Percentiles rank a stretch among this genome's conserved stretches.
phyloP scores from a whole-genome alignment of 305 asterid genomes.

The Plantago coronopus region DNA sequence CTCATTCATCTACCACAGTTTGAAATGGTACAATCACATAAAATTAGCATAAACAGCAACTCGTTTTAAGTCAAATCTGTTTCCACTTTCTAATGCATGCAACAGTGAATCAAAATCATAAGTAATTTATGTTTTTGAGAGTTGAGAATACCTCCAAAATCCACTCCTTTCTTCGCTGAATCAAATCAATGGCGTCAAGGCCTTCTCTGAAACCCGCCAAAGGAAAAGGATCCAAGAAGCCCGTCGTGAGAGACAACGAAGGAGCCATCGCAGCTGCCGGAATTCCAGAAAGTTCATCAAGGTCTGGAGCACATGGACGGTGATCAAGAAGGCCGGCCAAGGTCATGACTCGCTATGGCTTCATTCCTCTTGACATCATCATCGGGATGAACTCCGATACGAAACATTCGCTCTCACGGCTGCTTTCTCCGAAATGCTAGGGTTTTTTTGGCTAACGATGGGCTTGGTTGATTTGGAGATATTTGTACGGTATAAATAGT shows the following conservation, averaged over 20 bases:
- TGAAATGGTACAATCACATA: no score
- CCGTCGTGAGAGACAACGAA: constrained; percentile 56
- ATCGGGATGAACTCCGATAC: constrained; percentile 93
- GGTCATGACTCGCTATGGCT: constrained; percentile 77
- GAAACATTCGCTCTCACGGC: constrained; percentile 77
- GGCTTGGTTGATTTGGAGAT: no score
- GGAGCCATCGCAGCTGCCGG: constrained; percentile 39
- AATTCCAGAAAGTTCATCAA: constrained; percentile 62
- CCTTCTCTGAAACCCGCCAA: constrained; percentile 63
- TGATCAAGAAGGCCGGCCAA: constrained; percentile 85
- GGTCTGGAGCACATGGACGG: constrained; percentile 84
- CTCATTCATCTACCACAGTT: no score
- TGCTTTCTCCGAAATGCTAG: constrained; percentile 59
- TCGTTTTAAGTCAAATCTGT: no score
- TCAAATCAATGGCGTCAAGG: constrained; percentile 50
- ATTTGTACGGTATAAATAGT: neutral
- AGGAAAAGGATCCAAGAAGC: constrained; percentile 50
- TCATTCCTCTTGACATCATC: constrained; percentile 70
- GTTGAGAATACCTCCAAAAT: no score
- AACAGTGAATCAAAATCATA: no score
- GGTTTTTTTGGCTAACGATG: neutral
- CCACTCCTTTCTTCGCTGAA: no score
- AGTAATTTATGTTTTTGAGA: no score
- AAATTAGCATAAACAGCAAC: no score
- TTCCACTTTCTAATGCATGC: no score